These are phyloP conservation scores for Trichoderma polysporum DNA, from an alignment of 2,329 filamentous ascomycete species.

Conservation along the genomic window DNA sequence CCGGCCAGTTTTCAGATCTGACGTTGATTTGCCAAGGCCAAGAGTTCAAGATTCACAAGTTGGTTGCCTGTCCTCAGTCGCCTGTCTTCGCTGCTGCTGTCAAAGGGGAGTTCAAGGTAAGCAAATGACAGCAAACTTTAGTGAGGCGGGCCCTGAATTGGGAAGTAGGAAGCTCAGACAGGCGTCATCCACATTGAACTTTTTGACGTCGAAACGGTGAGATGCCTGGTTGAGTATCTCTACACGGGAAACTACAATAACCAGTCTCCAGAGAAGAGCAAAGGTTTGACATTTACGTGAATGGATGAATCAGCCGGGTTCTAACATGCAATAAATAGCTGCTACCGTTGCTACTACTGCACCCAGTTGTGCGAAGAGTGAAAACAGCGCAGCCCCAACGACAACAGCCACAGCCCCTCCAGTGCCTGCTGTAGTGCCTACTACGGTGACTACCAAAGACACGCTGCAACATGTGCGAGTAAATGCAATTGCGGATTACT, in stretches of 20 bases:
- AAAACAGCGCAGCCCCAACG: background rate
- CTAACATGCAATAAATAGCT: background rate
- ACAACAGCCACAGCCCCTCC: background rate
- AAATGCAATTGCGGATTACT: constrained; percentile 28
- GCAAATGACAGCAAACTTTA: background rate
- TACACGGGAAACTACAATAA: constrained; percentile 26
- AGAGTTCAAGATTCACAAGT: constrained; percentile 27
- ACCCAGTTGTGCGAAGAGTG: background rate
- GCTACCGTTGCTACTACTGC: background rate
- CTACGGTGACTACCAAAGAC: background rate
- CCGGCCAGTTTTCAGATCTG: constrained; percentile 26
- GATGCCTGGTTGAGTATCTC: constrained; percentile 26
- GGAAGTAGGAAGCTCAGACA: constrained; percentile 21
- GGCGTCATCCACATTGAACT: constrained; percentile 22
- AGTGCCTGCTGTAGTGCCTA: background rate
- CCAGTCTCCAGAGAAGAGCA: background rate
- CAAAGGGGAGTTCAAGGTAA: constrained; percentile 22
- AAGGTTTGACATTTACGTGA: background rate
- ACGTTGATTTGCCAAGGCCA: constrained; percentile 23
- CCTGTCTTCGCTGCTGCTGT: constrained; percentile 23
- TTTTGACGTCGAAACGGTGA: constrained; percentile 24
- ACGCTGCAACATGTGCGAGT: constrained; percentile 25
- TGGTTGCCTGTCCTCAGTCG: constrained; percentile 26
- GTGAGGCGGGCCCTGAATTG: background rate
- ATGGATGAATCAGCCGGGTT: background rate